Base-by-base conservation (phyloP, 352 stramenopile species). In the Phytophthora gonapodyides region DNA sequence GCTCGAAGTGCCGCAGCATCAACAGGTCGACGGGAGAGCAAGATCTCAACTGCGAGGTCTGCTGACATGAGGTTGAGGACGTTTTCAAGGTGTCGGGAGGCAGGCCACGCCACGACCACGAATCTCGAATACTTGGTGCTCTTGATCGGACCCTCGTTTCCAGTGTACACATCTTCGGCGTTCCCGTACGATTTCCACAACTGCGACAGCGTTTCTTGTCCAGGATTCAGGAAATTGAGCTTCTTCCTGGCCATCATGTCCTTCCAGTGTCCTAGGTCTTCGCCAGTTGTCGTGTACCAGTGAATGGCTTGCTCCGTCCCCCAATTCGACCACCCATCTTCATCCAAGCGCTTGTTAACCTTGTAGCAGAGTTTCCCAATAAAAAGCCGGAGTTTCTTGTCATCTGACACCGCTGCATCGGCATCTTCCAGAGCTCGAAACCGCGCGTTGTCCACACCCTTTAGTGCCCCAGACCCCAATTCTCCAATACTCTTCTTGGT, bases 211-310 rank as follows among this genome's bases (percentile, higher is more conserved):
- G 33, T 44, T 37, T 54, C 44, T 6, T 60, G 50, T n/a, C 38
- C 48, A 12, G 48, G 57, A 31, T 66, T 66, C 9, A 66, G 56
- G 10, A 63, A 11, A 24, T 63, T 49, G 12, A 63, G 16, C 24
- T 49, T 49, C 12, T 11, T 27, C 24, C 6, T 27, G 3, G 24
- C 24, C 24, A 27, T 27, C 24, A 27, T 27, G 24, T 27, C 24
- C 24, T 27, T 27, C 24, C 24, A 27, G 24, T n/a, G 6, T 3
- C 31, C 45, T 8, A 52, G 56, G 21, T 56, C 45, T 17, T 63
- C 51, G 5, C 56, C 56, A 4, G n/a, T 30, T 13, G 41, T 49
- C 2, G 36, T 42, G 21, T 60, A 53, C 57, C 47, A 66, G 13
- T 37, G 2, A 19, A 58, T 35, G 7, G 40, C 55, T 47, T 56